Conservation (phyloP, 1,139 yeast species). For the Geotrichum siamense region DNA sequence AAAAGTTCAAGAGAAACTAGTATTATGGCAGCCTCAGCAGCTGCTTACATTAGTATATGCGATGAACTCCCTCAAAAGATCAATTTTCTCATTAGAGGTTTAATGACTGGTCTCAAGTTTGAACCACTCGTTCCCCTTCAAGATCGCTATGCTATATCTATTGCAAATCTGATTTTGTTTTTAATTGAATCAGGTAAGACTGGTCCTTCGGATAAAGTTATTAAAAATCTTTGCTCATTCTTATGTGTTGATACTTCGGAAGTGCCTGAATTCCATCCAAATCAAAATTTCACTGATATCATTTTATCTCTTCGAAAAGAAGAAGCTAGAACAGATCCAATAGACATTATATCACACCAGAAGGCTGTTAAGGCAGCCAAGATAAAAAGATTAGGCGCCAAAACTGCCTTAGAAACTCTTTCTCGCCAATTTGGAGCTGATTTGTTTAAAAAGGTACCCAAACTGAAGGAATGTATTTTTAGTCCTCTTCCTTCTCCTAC, state of each 20-base stretch:
- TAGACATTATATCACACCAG: constrained; percentile 58
- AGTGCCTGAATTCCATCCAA: constrained; percentile 84
- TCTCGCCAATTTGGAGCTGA: constrained; percentile 43
- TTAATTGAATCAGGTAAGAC: constrained; percentile 52
- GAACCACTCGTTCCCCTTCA: constrained; percentile 68
- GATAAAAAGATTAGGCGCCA: constrained; percentile 78
- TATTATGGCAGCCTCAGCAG: constrained; percentile 71
- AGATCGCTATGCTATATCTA: constrained; percentile 59
- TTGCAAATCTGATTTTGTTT: constrained; percentile 54
- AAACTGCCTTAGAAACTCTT: constrained; percentile 55
- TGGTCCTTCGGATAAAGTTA: constrained; percentile 78
- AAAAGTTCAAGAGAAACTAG: constrained; percentile 50
- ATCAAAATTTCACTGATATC: constrained; percentile 47
- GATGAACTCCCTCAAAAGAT: constrained; percentile 67
- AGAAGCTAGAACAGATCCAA: constrained; percentile 62
- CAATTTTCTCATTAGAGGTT: constrained; percentile 78
- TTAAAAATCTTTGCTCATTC: constrained; percentile 86
- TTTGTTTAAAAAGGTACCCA: constrained; percentile 59
- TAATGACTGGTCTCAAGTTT: constrained; percentile 87
- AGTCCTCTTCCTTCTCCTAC: constrained; percentile 47
- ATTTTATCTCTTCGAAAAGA: constrained; percentile 77
- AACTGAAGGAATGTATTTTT: constrained; percentile 58
- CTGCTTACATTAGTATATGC: constrained; percentile 45
- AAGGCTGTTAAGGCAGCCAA: constrained; percentile 64
- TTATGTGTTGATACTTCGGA: constrained; percentile 92